Evolutionary conservation across 495 filamentous ascomycete genomes (phyloP), one percentile per base, ranked within the genome.

Genomic region (Aspergillus nidulans): DNA sequence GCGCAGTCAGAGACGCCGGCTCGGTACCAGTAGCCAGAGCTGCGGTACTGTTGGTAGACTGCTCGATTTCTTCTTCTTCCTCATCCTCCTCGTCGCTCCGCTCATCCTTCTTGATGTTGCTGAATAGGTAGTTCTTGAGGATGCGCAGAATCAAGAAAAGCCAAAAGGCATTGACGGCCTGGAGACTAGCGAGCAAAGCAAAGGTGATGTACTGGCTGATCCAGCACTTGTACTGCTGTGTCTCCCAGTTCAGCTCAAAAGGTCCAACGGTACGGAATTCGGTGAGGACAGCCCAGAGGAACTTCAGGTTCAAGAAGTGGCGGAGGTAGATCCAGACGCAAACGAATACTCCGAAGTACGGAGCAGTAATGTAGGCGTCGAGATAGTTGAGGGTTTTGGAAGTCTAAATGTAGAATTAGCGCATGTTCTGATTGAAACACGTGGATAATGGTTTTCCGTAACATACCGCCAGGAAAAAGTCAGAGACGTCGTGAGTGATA

Each of bases 301-400:
- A 95, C 66, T 82, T 81, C 45, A 98, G 76, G 71, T 97, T 97
- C 66, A 96, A 73, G 68, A 85, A 89, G 70, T 98, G 94, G 49
- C 94, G 90, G 55, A 92, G 79, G 72, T 98, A 98, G 68, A 88
- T 82, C 94, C 94, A 98, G 58, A 88, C 74, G 60, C 71, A 73
- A 53, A 95, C 86, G 74, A 97, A 98, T 58, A 87, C 55, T 63
- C 76, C 81, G 74, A 91, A 97, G 75, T 92, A 97, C 13, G 90
- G 91, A 3, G 77, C 81, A 0, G 86, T 88, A 41, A 95, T 76
- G 47, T 77, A 70, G 38, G 86, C 83, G 63, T 95, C 88, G 53
- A 97, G 71, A 71, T 98, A 98, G 74, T 96, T 96, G 49, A 98
- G 81, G 1, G 85, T 85, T 75, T 97, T 97, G 47, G 92, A 96